These are phyloP conservation scores for Coffea humblotiana DNA, from an alignment of 305 asterid genomes.

Conservation along the genomic window DNA sequence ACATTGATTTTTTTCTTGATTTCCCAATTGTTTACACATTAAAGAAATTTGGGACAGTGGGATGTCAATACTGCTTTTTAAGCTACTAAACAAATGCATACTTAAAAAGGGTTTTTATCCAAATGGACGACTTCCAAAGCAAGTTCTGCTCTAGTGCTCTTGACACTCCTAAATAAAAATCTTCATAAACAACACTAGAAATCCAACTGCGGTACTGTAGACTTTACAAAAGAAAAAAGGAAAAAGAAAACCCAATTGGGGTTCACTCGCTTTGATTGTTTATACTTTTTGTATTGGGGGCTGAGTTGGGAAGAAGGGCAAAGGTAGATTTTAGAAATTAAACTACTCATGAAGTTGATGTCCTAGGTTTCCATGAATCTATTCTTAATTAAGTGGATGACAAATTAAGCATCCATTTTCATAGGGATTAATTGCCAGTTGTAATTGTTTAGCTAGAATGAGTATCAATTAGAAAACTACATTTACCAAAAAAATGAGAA, in stretches of 20 bases:
- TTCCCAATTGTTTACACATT: too few species aligned
- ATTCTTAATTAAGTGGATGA: not conserved
- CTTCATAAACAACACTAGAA: not conserved
- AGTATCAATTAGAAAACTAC: not conserved
- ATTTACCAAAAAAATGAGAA: not conserved
- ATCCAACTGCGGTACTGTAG: not conserved
- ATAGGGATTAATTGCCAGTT: not conserved
- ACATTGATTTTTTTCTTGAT: not conserved
- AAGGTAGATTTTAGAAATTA: not conserved
- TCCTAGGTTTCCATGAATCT: slow-evolving; percentile 7
- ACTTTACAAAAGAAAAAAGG: too few species aligned
- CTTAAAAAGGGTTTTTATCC: not conserved
- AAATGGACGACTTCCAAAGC: not conserved
- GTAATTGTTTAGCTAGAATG: not conserved
- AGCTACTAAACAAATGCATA: not conserved
- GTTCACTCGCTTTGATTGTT: not conserved
- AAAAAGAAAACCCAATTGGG: too few species aligned
- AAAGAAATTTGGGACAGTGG: not conserved
- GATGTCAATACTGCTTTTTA: not conserved
- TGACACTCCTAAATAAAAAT: not conserved
- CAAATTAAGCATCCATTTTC: not conserved
- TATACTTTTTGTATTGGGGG: not conserved
- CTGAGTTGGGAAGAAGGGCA: not conserved
- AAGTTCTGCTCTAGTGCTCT: not conserved
- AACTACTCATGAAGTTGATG: not conserved